Evolutionary conservation across 441 rosid species (phyloP).

Genomic region (California macrophylla): DNA sequence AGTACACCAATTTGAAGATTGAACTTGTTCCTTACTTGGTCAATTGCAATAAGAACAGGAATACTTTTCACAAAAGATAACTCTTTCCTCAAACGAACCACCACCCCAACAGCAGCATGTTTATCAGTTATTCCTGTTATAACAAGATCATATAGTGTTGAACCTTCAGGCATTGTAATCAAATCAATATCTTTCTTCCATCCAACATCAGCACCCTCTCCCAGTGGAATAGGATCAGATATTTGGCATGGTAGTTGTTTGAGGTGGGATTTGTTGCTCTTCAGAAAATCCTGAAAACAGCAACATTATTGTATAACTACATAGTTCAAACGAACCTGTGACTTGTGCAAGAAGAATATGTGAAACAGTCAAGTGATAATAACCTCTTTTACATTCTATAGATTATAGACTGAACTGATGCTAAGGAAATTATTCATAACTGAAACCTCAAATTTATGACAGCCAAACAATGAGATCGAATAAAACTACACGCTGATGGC

Average conservation of each 20-base stretch:
- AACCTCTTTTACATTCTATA: neutral
- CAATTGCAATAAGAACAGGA: conserved; percentile 83
- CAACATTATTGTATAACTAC: conserved; percentile 11
- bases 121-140: conserved; percentile 70
- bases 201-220: conserved; percentile 93
- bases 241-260: conserved; percentile 61
- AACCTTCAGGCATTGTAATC: conserved; percentile 53
- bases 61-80: conserved; percentile 74
- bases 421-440: neutral
- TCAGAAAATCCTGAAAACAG: conserved; percentile 53
- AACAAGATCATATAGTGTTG: conserved; percentile 67
- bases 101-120: conserved; percentile 78
- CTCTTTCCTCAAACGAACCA: conserved; percentile 77
- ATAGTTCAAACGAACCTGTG: neutral
- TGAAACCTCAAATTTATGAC: neutral
- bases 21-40: conserved; percentile 53
- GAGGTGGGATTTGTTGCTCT: conserved; percentile 50
- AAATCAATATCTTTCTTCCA: conserved; percentile 63
- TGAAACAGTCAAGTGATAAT: neutral
- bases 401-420: neutral
- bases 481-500: neutral
- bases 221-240: conserved; percentile 62
- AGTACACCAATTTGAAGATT: neutral
- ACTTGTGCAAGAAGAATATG: neutral
- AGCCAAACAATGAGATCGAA: neutral